Evolutionary conservation across 768 basidiomycete species (phyloP).

Genomic region (Tylopilus rubrobrunneus): DNA sequence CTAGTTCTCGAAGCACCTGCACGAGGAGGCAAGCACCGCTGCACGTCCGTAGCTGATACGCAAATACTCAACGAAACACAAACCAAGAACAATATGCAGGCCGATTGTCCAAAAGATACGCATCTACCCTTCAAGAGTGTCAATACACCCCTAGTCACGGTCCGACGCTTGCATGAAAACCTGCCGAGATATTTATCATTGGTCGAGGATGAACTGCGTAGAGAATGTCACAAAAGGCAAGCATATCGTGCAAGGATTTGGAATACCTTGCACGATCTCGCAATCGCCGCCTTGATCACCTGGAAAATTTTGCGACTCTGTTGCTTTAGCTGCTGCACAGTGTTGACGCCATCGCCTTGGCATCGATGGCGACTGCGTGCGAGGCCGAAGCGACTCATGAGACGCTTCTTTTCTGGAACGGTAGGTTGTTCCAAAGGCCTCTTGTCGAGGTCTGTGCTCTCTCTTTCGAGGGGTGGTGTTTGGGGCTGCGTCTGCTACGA

Average conservation of each 20-base stretch:
- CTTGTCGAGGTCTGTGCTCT: slow-evolving; percentile 8
- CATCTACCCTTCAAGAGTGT: slow-evolving; percentile 1
- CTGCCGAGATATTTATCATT: slow-evolving; percentile 17
- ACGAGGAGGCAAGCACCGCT: slow-evolving; percentile 6
- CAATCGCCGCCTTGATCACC: slow-evolving; percentile 17
- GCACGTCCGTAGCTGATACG: slow-evolving; percentile 9
- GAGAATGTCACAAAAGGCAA: slow-evolving; percentile 21
- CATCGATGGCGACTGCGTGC: slow-evolving; percentile 1
- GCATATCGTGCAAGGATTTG: slow-evolving; percentile 4
- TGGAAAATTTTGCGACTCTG: slow-evolving; percentile 15
- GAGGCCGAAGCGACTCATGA: slow-evolving; percentile 8
- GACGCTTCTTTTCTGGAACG: background rate
- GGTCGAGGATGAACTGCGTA: slow-evolving; percentile 18
- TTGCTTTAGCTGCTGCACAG: slow-evolving; percentile 9
- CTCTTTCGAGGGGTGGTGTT: background rate
- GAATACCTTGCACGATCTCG: slow-evolving; percentile 24
- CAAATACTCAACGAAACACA: slow-evolving; percentile 24
- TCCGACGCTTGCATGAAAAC: slow-evolving; percentile 2
- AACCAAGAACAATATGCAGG: slow-evolving; percentile 14
- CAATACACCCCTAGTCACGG: background rate
- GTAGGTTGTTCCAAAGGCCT: slow-evolving; percentile 5
- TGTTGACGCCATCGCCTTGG: background rate
- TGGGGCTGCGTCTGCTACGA: slow-evolving; percentile 13
- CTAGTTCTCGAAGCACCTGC: slow-evolving; percentile 8
- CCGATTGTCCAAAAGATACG: slow-evolving; percentile 6